phyloP scores from a whole-genome alignment of 2,329 filamentous ascomycete genomes.

The Pestalotiopsis sp. region DNA sequence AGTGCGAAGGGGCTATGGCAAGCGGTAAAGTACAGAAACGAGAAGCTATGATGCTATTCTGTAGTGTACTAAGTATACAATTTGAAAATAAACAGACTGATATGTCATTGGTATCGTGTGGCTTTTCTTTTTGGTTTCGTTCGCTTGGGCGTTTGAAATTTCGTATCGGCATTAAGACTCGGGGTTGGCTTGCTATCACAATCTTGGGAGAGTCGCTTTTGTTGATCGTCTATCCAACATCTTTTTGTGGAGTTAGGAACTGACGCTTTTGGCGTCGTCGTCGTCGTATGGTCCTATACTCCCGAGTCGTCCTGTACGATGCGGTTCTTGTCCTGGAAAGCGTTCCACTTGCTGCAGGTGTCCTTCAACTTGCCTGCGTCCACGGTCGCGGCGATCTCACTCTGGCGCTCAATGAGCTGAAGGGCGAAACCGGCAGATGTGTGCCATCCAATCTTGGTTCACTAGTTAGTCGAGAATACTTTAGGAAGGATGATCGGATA shows the following conservation, averaged over 20 bases:
- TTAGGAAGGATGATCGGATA: neutral
- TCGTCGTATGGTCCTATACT: constrained; percentile 24
- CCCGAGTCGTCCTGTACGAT: constrained; percentile 36
- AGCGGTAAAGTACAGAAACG: neutral
- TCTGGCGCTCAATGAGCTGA: constrained; percentile 48
- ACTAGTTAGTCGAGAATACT: neutral
- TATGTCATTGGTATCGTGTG: neutral
- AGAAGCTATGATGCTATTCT: neutral
- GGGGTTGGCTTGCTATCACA: neutral
- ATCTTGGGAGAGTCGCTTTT: neutral
- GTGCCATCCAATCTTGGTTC: constrained; percentile 50
- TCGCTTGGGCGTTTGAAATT: neutral
- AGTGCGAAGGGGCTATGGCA: neutral
- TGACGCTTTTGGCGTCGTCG: neutral
- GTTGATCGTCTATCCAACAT: neutral
- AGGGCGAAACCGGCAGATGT: constrained; percentile 52
- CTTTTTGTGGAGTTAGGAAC: neutral
- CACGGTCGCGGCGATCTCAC: constrained; percentile 29
- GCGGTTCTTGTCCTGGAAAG: constrained; percentile 24
- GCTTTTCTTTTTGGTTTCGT: neutral
- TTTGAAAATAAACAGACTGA: neutral
- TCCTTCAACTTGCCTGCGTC: constrained; percentile 28
- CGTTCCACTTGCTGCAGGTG: constrained; percentile 32
- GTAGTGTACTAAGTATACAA: neutral
- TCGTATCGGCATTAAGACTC: neutral